Percentiles rank a stretch among this genome's conserved stretches.
These are phyloP conservation scores for Fusarium mundagurra DNA, from an alignment of 2,329 filamentous ascomycete species.

Conservation along the genomic window DNA sequence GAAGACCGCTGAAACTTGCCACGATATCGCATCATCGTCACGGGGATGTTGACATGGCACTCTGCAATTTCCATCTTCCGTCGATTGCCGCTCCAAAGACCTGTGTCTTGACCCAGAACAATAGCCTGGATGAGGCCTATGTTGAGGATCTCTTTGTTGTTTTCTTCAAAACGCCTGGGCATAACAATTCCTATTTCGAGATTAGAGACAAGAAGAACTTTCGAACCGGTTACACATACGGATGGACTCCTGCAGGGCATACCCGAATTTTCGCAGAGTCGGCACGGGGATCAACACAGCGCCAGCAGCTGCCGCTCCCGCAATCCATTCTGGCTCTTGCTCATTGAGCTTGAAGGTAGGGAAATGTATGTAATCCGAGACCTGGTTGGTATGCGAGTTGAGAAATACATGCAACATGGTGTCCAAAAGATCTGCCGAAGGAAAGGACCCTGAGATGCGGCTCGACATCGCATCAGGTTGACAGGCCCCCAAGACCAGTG, in stretches of 20 bases:
- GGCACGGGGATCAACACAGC: conserved; percentile 66
- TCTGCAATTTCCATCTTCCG: conserved; percentile 67
- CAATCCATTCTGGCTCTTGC: conserved; percentile 68
- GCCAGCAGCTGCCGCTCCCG: conserved; percentile 68
- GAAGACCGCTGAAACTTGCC: conserved; percentile 67
- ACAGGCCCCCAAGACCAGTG: conserved; percentile 69
- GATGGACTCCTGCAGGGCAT: conserved; percentile 63
- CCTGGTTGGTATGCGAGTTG: conserved; percentile 63
- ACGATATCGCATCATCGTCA: conserved; percentile 64
- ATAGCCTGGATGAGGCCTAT: conserved; percentile 61
- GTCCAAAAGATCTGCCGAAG: conserved; percentile 68
- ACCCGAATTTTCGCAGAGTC: conserved; percentile 69
- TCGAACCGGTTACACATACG: conserved; percentile 44
- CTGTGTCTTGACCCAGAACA: conserved; percentile 60
- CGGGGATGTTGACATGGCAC: conserved; percentile 57
- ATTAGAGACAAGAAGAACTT: neutral
- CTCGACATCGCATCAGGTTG: conserved; percentile 59
- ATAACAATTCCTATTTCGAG: conserved; percentile 43
- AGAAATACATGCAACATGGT: conserved; percentile 70
- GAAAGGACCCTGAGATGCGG: conserved; percentile 69
- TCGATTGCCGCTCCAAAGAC: conserved; percentile 64
- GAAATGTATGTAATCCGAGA: conserved; percentile 70
- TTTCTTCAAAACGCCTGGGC: conserved; percentile 57
- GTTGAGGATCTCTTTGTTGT: conserved; percentile 58
- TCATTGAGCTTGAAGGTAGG: conserved; percentile 66